Conservation (phyloP, 768 basidiomycete species). For the Wakefieldia striispora region DNA sequence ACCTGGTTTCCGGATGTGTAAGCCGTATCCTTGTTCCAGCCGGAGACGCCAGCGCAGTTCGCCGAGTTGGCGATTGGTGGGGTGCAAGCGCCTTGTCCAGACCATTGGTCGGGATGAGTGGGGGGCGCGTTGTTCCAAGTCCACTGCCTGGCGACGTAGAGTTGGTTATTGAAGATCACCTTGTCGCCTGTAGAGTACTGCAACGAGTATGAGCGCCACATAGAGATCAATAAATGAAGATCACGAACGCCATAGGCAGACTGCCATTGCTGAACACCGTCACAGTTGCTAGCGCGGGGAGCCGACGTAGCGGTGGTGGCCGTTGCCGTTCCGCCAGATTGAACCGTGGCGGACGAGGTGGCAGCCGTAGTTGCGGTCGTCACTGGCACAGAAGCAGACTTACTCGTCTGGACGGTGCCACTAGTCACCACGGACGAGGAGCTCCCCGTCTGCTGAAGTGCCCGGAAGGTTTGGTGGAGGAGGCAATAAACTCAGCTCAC, state of each 20-base stretch:
- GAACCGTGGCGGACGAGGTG: background rate
- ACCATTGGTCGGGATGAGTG: constrained; percentile 19
- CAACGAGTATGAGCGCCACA: background rate
- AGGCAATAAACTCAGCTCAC: background rate
- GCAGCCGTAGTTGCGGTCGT: background rate
- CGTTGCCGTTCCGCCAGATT: too few species aligned
- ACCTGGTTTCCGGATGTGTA: constrained; percentile 19
- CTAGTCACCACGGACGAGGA: too few species aligned
- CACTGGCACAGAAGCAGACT: too few species aligned
- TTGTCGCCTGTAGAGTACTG: constrained; percentile 25
- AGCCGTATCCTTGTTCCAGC: constrained; percentile 17
- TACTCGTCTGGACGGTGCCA: too few species aligned
- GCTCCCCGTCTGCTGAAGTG: constrained; percentile 7
- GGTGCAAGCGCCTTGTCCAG: background rate
- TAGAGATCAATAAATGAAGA: fast-evolving
- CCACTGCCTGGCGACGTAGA: constrained; percentile 29
- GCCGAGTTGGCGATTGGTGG: constrained; percentile 25
- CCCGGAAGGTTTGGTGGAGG: background rate
- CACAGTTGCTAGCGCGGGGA: constrained; percentile 4
- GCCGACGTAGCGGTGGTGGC: background rate
- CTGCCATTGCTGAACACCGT: constrained; percentile 24
- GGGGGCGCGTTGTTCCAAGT: constrained; percentile 20
- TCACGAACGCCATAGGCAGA: constrained; percentile 17
- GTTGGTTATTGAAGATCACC: constrained; percentile 20
- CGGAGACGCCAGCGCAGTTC: constrained; percentile 18